Evolutionary conservation across 345 rosid species (phyloP).

Genomic region (Brassica incana): DNA sequence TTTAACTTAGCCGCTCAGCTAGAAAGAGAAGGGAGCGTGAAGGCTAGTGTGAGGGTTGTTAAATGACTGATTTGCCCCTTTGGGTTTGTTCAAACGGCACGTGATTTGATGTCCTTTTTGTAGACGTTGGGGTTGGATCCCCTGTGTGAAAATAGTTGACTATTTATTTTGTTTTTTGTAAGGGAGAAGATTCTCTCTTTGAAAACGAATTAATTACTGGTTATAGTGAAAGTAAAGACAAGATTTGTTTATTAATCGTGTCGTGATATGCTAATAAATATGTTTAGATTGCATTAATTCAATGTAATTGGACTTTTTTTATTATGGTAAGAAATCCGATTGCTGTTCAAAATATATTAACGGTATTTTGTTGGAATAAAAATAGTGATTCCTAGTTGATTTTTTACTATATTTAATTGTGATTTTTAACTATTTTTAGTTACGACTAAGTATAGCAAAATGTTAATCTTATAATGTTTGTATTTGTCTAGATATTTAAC

Average conservation of each 20-base stretch:
- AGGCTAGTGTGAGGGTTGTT: neutral
- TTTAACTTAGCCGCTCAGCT: slow-evolving; percentile 23
- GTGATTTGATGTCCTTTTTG: slow-evolving; percentile 26
- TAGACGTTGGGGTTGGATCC: slow-evolving; percentile 34
- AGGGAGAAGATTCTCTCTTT: slow-evolving; percentile 17
- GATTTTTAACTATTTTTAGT: neutral
- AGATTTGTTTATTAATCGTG: slow-evolving; percentile 11
- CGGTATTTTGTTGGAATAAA: too few species aligned
- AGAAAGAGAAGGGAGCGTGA: slow-evolving; percentile 22
- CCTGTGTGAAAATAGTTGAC: slow-evolving; percentile 22
- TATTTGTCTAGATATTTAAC: neutral
- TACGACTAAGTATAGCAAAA: neutral
- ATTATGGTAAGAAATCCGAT: neutral
- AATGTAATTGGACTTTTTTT: neutral
- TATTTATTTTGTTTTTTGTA: neutral
- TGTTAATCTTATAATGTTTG: neutral
- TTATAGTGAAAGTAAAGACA: neutral
- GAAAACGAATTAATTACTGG: neutral
- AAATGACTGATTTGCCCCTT: slow-evolving; percentile 39
- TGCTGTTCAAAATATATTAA: neutral
- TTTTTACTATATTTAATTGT: neutral
- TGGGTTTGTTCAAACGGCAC: slow-evolving; percentile 17
- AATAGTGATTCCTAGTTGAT: neutral
- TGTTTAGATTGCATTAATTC: neutral
- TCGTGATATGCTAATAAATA: slow-evolving; percentile 13